These are phyloP conservation scores for Scheffersomyces titani DNA, from an alignment of 1,139 yeast genomes.

Conservation along the genomic window DNA sequence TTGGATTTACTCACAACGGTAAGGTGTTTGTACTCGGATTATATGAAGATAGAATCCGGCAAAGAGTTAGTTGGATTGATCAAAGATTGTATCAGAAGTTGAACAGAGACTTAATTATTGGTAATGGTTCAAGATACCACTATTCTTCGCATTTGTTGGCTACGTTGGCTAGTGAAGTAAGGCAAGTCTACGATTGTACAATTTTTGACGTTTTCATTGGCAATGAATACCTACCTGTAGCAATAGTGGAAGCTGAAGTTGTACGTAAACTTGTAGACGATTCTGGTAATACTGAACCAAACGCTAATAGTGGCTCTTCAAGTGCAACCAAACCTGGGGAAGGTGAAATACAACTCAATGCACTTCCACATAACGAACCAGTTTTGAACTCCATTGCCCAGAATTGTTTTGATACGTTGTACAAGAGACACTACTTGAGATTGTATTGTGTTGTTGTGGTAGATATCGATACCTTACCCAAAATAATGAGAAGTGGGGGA, in stretches of 20 bases:
- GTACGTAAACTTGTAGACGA: slow-evolving; percentile 45
- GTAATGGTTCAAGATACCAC: slow-evolving; percentile 59
- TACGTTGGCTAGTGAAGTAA: slow-evolving; percentile 79
- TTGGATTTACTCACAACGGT: slow-evolving; percentile 87
- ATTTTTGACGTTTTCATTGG: slow-evolving; percentile 87
- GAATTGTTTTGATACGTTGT: slow-evolving; percentile 69
- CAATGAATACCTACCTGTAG: slow-evolving; percentile 82
- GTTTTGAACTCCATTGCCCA: slow-evolving; percentile 74
- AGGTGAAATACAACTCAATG: slow-evolving; percentile 16
- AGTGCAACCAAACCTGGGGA: slow-evolving; percentile 2
- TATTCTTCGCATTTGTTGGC: slow-evolving; percentile 83
- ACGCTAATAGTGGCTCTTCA: slow-evolving; percentile 4
- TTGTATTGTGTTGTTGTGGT: slow-evolving; percentile 82
- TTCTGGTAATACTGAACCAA: slow-evolving; percentile 10
- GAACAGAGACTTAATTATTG: slow-evolving; percentile 33
- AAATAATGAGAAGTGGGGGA: slow-evolving; percentile 81
- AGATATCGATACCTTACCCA: slow-evolving; percentile 79
- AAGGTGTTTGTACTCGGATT: slow-evolving; percentile 85
- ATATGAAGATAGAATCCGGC: slow-evolving; percentile 89
- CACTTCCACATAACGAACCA: slow-evolving; percentile 53
- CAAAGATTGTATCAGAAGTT: slow-evolving; percentile 39
- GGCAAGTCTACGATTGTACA: slow-evolving; percentile 85
- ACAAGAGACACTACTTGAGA: slow-evolving; percentile 71
- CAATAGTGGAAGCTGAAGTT: slow-evolving; percentile 82
- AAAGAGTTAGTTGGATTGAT: slow-evolving; percentile 66